A percentile compares a stretch with the other conserved stretches of the same genome.
These are phyloP conservation scores for Colletotrichum sp. DNA, from an alignment of 2,329 filamentous ascomycete species.

Conservation along the genomic window DNA sequence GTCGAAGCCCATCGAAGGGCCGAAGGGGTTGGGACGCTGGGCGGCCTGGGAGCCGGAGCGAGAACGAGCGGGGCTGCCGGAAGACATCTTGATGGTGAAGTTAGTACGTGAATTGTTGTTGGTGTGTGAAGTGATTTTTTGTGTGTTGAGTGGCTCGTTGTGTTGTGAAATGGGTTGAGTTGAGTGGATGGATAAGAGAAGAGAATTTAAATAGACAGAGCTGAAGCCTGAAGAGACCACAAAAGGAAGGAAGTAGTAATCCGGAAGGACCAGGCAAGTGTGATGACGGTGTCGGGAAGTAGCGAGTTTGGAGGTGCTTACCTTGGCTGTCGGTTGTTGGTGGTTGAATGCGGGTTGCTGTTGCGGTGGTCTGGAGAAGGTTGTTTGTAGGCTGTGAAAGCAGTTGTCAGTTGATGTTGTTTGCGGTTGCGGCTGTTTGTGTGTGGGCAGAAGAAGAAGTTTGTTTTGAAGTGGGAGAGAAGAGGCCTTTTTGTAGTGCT, in stretches of 20 bases:
- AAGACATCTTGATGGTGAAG: not conserved
- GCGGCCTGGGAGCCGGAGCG: constrained; percentile 4
- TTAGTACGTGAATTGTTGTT: not conserved
- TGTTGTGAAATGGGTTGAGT: not conserved
- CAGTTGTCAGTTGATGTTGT: not conserved
- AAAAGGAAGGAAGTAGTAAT: not conserved
- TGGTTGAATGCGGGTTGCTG: not conserved
- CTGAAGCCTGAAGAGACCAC: not conserved
- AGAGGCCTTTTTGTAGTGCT: not conserved
- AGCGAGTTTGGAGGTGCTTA: not conserved
- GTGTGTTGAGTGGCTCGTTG: not conserved
- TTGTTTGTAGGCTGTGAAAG: not conserved
- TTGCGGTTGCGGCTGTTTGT: not conserved
- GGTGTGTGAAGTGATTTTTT: not conserved
- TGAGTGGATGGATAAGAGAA: not conserved
- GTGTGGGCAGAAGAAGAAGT: not conserved
- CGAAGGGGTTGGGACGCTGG: constrained; percentile 4
- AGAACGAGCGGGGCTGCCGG: not conserved
- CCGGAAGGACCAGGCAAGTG: not conserved
- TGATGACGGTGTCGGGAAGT: not conserved
- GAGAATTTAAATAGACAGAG: not conserved
- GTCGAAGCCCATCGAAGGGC: constrained; percentile 43
- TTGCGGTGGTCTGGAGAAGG: not conserved
- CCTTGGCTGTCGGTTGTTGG: not conserved
- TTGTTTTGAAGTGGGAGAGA: not conserved